These are phyloP conservation scores for Pythium aristosporum DNA, from an alignment of 352 stramenopile genomes.

Conservation along the genomic window DNA sequence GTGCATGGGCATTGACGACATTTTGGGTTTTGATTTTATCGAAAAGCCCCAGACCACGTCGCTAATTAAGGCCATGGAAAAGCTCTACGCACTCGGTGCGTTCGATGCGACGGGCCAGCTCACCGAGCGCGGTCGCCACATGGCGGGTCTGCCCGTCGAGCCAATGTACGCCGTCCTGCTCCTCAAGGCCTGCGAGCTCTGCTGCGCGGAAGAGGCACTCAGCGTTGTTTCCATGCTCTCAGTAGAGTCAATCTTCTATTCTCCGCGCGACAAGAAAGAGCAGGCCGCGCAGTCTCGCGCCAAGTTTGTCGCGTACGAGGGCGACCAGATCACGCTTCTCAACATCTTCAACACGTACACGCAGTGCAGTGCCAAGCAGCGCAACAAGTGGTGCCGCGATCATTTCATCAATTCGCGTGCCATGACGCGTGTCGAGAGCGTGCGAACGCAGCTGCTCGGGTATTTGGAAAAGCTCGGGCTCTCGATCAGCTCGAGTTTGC, in stretches of 20 bases:
- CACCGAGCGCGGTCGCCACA: slow-evolving; percentile 72
- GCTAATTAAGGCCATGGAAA: slow-evolving; percentile 80
- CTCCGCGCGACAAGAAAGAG: slow-evolving; percentile 79
- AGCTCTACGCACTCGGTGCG: slow-evolving; percentile 73
- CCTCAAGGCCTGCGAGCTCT: slow-evolving; percentile 72
- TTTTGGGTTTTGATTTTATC: slow-evolving; percentile 89
- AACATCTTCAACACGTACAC: slow-evolving; percentile 82
- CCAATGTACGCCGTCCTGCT: slow-evolving; percentile 90
- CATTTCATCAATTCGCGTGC: slow-evolving; percentile 85
- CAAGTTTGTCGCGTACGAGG: slow-evolving; percentile 79
- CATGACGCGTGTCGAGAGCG: slow-evolving; percentile 84
- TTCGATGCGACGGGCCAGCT: slow-evolving; percentile 64
- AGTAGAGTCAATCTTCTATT: slow-evolving; percentile 90
- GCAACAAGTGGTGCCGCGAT: slow-evolving; percentile 84
- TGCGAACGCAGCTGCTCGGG: slow-evolving; percentile 62
- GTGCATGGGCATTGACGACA: slow-evolving; percentile 82
- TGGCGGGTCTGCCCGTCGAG: slow-evolving; percentile 86
- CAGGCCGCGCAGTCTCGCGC: slow-evolving; percentile 77
- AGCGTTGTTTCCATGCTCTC: slow-evolving; percentile 89
- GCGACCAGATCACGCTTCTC: slow-evolving; percentile 82
- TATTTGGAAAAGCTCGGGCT: slow-evolving; percentile 77
- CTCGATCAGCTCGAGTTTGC: slow-evolving; percentile 65
- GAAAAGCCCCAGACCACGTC: slow-evolving; percentile 78
- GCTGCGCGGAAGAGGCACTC: slow-evolving; percentile 80
- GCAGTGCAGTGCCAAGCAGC: slow-evolving; percentile 73